Conservation (phyloP, 768 basidiomycete genomes). For the Kwoniella sp. region DNA sequence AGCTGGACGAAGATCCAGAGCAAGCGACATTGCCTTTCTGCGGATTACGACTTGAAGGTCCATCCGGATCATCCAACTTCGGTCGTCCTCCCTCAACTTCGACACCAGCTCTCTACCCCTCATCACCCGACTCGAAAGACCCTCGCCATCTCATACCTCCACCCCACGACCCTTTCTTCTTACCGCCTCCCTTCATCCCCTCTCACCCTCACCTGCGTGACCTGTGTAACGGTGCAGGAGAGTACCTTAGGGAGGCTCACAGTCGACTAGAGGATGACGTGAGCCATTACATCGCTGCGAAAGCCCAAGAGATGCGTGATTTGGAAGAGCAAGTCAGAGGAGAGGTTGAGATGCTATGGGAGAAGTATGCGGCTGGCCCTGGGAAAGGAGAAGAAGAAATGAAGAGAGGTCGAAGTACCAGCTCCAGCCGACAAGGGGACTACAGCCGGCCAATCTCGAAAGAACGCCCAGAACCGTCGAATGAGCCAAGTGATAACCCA, state of each 20-base stretch:
- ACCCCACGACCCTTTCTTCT: constrained; percentile 54
- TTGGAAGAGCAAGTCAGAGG: constrained; percentile 43
- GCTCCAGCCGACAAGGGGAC: constrained; percentile 5
- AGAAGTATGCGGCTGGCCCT: constrained; percentile 38
- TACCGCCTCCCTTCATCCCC: constrained; percentile 56
- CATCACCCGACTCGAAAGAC: constrained; percentile 6
- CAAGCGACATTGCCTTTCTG: constrained; percentile 31
- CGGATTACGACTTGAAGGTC: constrained; percentile 18
- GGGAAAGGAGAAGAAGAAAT: constrained; percentile 18
- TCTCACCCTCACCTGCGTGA: constrained; percentile 46
- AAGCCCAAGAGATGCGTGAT: constrained; percentile 38
- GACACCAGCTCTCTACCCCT: constrained; percentile 21
- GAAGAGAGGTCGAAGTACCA: constrained; percentile 16
- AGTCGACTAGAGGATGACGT: constrained; percentile 43
- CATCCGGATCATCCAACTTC: constrained; percentile 31
- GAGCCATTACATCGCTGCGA: constrained; percentile 33
- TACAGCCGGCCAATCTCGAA: constrained; percentile 15
- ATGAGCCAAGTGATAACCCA: constrained; percentile 24
- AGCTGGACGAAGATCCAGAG: constrained; percentile 11
- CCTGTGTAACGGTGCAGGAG: constrained; percentile 42
- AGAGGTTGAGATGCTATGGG: constrained; percentile 54
- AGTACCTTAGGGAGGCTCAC: constrained; percentile 35
- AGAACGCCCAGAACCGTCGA: neutral
- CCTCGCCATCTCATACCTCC: constrained; percentile 32
- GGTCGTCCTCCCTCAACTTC: constrained; percentile 40